These are phyloP conservation scores for Trichophyton equinum DNA, from an alignment of 2,329 filamentous ascomycete genomes.

Conservation along the genomic window DNA sequence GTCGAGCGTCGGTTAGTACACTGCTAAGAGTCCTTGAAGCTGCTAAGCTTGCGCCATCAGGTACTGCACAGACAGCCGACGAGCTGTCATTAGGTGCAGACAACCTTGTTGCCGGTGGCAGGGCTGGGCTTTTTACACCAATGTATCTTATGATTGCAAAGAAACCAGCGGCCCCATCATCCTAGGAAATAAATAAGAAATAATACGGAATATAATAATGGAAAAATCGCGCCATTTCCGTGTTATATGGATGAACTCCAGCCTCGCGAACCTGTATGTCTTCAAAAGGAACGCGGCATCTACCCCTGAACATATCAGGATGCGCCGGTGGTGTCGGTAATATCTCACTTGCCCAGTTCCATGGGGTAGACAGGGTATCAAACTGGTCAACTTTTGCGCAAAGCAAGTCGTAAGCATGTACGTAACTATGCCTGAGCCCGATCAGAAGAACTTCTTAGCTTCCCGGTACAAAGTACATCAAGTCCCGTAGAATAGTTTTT, in stretches of 20 bases:
- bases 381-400: not conserved
- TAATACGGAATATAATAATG: not conserved
- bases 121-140: not conserved
- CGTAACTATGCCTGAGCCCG: not conserved
- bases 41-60: not conserved
- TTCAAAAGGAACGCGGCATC: not conserved
- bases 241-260: not conserved
- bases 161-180: not conserved
- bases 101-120: not conserved
- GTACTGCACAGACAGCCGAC: not conserved
- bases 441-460: not conserved
- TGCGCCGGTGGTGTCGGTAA: not conserved
- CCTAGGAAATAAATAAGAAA: not conserved
- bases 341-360: not conserved
- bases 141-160: slow-evolving; percentile 5
- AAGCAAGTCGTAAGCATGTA: not conserved
- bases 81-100: not conserved
- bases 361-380: not conserved
- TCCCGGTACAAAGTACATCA: not conserved
- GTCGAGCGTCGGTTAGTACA: not conserved
- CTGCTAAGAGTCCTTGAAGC: not conserved
- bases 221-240: not conserved
- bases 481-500: not conserved
- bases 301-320: not conserved
- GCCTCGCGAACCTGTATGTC: not conserved